Evolutionary conservation across 78 protist species (phyloP).

Genomic region (Neovahlkampfia damariscottae): DNA sequence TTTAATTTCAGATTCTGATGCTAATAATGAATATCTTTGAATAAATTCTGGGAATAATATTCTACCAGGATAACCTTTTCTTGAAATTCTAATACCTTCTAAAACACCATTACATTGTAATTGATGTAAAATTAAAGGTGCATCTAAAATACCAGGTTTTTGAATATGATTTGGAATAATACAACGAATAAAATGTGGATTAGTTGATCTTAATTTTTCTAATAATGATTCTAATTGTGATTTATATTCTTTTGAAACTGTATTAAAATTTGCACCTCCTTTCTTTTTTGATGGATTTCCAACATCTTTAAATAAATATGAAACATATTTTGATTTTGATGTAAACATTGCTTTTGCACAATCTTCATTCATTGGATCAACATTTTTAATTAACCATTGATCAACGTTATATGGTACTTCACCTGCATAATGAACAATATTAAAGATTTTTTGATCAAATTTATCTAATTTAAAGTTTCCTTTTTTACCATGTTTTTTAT

Average conservation of each 20-base stretch:
- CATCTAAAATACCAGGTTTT: constrained; percentile 3
- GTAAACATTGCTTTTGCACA: background rate
- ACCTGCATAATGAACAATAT: constrained; percentile 42
- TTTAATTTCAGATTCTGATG: background rate
- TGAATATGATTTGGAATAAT: constrained; percentile 28
- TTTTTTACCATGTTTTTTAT: background rate
- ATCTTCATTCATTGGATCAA: constrained; percentile 11
- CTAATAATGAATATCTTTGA: background rate
- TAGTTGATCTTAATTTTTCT: constrained; percentile 17
- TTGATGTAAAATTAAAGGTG: constrained; percentile 6
- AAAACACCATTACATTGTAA: constrained; percentile 30
- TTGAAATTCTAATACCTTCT: constrained; percentile 8
- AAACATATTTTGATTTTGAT: background rate
- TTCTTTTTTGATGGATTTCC: constrained; percentile 24
- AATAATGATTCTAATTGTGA: constrained; percentile 10
- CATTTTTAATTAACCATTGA: constrained; percentile 57
- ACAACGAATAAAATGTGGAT: constrained; percentile 19
- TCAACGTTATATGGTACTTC: constrained; percentile 44
- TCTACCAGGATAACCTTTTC: constrained; percentile 30
- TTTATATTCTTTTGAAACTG: constrained; percentile 17
- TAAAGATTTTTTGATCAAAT: constrained; percentile 13
- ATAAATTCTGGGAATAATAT: background rate
- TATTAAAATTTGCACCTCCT: constrained; percentile 37
- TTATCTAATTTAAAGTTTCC: constrained; percentile 22
- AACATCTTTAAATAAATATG: background rate